Base-by-base conservation (phyloP, 805 yeast genomes). In the Candida maltosa region DNA sequence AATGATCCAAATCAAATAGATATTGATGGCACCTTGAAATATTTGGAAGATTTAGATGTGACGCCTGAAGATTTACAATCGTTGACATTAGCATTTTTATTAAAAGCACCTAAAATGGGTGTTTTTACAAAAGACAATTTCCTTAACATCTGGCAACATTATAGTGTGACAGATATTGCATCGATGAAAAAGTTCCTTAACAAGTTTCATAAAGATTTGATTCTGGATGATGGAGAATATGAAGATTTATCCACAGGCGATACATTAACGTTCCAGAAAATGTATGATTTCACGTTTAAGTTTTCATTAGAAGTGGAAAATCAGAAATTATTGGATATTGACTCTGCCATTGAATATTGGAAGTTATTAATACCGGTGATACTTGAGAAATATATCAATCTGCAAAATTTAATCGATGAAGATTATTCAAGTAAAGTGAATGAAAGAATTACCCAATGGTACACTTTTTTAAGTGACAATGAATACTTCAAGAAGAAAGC, bases 311-410 rank as follows among this genome's bases (percentile, higher is more conserved):
- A 80, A 29, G 67, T 67, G 4, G 77, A 79, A 10, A 47, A 50
- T 23, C 78, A 76, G 42, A 76, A 80, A 41, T 62, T 70, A 4
- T 51, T 89, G 24, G 62, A 71, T 6, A 55, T 66, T 3, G 89
- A 80, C 0, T 69, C 76, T 2, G 91, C 95, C 0, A 56, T 71
- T 2, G 85, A 76, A 14, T 85, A 87, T 60, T 91, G 97, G 97
- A 58, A 62, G 23, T 62, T 91, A 22, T 67, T 89, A 26, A 68
- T 89, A 16, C 44, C 46, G 4, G 21, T 32, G 27, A 29, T 40
- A 5, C n/a, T 31, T 5, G 4, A 34, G 5, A 42, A 44, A 3
- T 51, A 33, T 15, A 27, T 34, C 16, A 28, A 35, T n/a, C 18
- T 30, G 1, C 17, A 29, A 7, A 21, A 17, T 5, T n/a, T n/a